Percentiles rank a stretch among this genome's conserved stretches.
Evolutionary conservation across 257 asterid species (phyloP).

Genomic region (Lithospermum erythrorhizon): DNA sequence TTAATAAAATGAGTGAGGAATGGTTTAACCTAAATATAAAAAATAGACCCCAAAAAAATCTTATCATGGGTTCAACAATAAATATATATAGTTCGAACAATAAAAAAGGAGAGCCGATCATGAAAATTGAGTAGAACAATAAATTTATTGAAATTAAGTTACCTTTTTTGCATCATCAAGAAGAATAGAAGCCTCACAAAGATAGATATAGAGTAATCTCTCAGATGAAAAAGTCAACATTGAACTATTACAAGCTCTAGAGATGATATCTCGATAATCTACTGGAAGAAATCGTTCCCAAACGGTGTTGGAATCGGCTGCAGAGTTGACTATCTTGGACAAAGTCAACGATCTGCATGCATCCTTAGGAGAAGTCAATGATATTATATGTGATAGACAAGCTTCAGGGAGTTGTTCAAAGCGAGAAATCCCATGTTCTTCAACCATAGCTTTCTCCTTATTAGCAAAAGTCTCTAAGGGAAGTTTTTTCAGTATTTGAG

Average conservation of each 20-base stretch:
- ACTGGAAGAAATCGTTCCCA: constrained; percentile 26
- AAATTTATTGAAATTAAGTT: not conserved
- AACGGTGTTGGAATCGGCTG: constrained; percentile 20
- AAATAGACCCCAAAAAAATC: too few relatives aligned
- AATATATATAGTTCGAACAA: too few relatives aligned
- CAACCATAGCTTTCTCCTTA: not conserved
- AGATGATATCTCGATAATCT: constrained; percentile 20
- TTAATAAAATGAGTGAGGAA: too few relatives aligned
- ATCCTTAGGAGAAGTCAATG: constrained; percentile 36
- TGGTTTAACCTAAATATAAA: too few relatives aligned
- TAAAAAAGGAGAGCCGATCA: too few relatives aligned
- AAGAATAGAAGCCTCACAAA: constrained; percentile 25
- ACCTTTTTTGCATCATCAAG: constrained; percentile 29
- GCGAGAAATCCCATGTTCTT: not conserved
- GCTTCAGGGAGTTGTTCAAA: constrained; percentile 33
- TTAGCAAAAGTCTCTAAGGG: too few relatives aligned
- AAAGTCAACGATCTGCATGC: constrained; percentile 27
- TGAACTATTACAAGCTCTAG: constrained; percentile 15
- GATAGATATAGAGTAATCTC: constrained; percentile 25
- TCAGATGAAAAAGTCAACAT: constrained; percentile 16
- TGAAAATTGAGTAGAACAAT: too few relatives aligned
- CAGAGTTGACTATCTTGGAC: constrained; percentile 29
- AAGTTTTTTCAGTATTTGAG: too few relatives aligned
- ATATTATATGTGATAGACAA: constrained; percentile 37
- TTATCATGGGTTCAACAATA: too few relatives aligned